Percentiles rank a stretch among this genome's conserved stretches.
Conservation (phyloP, 2,329 filamentous ascomycete genomes). For the Ophiognomonia clavigignenti-juglandacearum region DNA sequence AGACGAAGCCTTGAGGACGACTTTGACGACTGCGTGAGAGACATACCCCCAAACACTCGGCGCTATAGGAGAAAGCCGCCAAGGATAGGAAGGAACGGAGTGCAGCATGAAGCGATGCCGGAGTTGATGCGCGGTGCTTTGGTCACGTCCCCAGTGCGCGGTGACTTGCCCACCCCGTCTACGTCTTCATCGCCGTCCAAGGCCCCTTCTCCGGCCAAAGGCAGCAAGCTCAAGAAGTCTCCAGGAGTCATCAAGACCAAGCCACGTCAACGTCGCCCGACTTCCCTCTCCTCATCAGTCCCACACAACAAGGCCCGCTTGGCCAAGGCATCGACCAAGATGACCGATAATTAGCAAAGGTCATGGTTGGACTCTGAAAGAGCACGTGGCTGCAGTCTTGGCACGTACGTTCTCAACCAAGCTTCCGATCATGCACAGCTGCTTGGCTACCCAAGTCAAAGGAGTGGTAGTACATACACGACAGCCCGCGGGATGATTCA, state of each 20-base stretch:
- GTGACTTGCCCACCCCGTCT: slow-evolving; percentile 1
- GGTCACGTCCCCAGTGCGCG: no score
- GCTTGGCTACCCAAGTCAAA: background rate
- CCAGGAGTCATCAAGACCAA: no score
- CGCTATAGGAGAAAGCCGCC: no score
- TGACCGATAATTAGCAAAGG: background rate
- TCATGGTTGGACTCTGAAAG: background rate
- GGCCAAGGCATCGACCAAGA: background rate
- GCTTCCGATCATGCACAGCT: background rate
- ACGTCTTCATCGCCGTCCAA: background rate
- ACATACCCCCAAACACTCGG: background rate
- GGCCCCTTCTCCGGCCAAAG: background rate
- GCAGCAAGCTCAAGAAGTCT: background rate
- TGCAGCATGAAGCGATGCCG: no score
- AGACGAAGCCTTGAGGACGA: slow-evolving; percentile 8
- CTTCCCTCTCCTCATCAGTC: no score
- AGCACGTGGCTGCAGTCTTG: background rate
- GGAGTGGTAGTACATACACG: background rate
- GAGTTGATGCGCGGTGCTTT: no score
- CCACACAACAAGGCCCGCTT: no score
- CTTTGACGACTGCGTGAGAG: slow-evolving; percentile 11
- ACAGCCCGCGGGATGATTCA: background rate
- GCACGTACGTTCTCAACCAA: background rate
- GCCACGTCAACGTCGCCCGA: background rate
- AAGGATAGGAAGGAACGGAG: no score